Evolutionary conservation across 164 flowering plant genomes (phyloP), one percentile per base, ranked within the genome.

Genomic region (Magnolia kwangsiensis): DNA sequence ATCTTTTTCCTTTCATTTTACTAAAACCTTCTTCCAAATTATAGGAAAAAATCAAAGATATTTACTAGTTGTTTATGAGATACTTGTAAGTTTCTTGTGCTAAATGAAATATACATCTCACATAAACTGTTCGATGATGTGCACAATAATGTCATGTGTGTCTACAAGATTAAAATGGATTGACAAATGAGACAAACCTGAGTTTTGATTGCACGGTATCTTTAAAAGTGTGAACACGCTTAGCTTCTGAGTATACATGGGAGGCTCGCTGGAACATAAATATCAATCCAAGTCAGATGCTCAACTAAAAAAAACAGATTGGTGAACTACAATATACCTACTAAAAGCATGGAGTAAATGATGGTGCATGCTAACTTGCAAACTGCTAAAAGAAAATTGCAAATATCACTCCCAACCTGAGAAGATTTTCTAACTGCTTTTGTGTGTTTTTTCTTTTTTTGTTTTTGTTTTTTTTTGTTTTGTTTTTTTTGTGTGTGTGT

Each of bases 211-310:
- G 84, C 9, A 96, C 99, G 2, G 92, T 83, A 50, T 96, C 97
- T 88, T 89, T 94, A 85, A 96, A 96, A 73, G 89, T 90, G 82
- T 92, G 82, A 50, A 96, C 99, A 50, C 99, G 87, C 82, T 83
- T 92, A 71, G 99, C 98, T 88, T 96, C 99, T 49, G 96, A 89
- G 78, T 94, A 92, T 20, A 96, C 99, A 80, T 96, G 99, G 72
- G 87, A 85, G 11, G 99, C 97, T 76, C 99, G 84, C 99, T 95
- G 89, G 13, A 81, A 87, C n/a, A 58, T 18, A 58, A 21, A 37
- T 37, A 63, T 51, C 20, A 66, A 70, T 27, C 49, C 50, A 63
- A 16, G 69, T 68, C 51, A 75, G 63, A 72, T 69, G 66, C 11
- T 50, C 14, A 72, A 50, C 27, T 45, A 64, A 8, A 63, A 24